Evolutionary conservation across 805 yeast species (phyloP).

Genomic region (Ogataea methanolica): DNA sequence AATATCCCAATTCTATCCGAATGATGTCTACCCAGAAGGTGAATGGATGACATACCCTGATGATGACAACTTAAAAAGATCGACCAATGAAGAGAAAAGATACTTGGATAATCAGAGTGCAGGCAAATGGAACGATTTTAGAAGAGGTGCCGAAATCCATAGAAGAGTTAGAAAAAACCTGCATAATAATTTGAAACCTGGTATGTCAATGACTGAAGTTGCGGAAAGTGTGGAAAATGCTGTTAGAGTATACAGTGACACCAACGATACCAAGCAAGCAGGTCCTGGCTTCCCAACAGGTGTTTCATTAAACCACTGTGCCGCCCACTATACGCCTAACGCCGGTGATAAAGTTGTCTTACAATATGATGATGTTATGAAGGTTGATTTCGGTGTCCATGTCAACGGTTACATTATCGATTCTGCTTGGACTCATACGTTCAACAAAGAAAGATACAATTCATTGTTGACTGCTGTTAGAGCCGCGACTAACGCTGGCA

Average conservation of each 20-base stretch:
- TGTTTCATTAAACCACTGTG: slow-evolving; percentile 84
- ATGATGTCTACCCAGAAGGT: slow-evolving; percentile 78
- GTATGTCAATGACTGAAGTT: slow-evolving; percentile 85
- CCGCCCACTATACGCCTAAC: slow-evolving; percentile 98
- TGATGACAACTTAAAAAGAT: slow-evolving; percentile 55
- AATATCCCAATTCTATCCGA: slow-evolving; percentile 64
- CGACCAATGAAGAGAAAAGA: slow-evolving; percentile 83
- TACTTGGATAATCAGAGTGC: slow-evolving; percentile 63
- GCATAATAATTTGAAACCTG: slow-evolving; percentile 72
- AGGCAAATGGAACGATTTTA: slow-evolving; percentile 75
- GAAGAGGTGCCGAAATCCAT: slow-evolving; percentile 96
- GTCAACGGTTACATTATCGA: slow-evolving; percentile 92
- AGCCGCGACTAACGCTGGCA: slow-evolving; percentile 92
- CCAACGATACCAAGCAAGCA: slow-evolving; percentile 60
- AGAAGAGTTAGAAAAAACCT: slow-evolving; percentile 84
- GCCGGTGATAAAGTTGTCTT: slow-evolving; percentile 85
- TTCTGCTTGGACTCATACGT: slow-evolving; percentile 90
- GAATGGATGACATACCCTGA: slow-evolving; percentile 73
- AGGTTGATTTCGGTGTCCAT: slow-evolving; percentile 96
- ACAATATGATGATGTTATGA: slow-evolving; percentile 87
- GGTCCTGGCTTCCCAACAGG: slow-evolving; percentile 99
- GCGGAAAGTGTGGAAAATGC: slow-evolving; percentile 88
- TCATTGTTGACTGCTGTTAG: slow-evolving; percentile 76
- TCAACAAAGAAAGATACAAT: slow-evolving; percentile 73
- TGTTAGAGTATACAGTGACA: slow-evolving; percentile 60